Percentiles rank a stretch among this genome's conserved stretches.
These are phyloP conservation scores for Priceomyces haplophilus DNA, from an alignment of 805 yeast genomes.

Conservation along the genomic window DNA sequence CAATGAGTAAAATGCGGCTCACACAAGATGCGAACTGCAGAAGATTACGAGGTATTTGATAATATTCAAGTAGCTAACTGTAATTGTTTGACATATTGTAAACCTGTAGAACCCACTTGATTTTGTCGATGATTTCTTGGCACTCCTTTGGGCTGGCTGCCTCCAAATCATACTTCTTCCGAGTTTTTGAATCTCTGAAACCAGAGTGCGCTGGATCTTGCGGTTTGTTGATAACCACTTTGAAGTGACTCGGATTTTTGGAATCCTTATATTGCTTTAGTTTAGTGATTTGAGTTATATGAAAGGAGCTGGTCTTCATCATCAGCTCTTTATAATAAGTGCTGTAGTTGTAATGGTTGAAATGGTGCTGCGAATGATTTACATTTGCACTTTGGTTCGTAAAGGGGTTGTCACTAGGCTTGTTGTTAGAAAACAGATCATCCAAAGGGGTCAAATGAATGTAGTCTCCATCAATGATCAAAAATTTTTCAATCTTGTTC, in stretches of 20 bases:
- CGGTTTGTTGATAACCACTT: conserved; percentile 58
- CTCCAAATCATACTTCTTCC: conserved; percentile 85
- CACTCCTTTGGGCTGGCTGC: conserved; percentile 61
- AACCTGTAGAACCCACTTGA: conserved; percentile 55
- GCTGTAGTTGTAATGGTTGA: conserved; percentile 38
- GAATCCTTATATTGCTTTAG: conserved; percentile 64
- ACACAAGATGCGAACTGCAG: neutral
- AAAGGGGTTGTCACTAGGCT: conserved; percentile 32
- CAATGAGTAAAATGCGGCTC: conserved; percentile 5
- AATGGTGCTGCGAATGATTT: conserved; percentile 27
- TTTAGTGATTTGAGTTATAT: conserved; percentile 70
- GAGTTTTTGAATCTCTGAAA: conserved; percentile 55
- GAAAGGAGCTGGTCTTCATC: conserved; percentile 83
- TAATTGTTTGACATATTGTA: conserved; percentile 37
- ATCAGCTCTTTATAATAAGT: conserved; percentile 58
- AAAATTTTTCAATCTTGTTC: conserved; percentile 73
- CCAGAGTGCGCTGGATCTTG: conserved; percentile 19
- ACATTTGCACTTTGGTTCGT: conserved; percentile 13
- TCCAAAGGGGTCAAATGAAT: conserved; percentile 85
- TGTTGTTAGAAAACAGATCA: conserved; percentile 49
- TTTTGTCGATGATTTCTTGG: conserved; percentile 70
- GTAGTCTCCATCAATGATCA: conserved; percentile 93
- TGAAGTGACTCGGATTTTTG: conserved; percentile 75
- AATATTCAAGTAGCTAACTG: too few species aligned
- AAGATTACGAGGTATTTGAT: too few species aligned